Evolutionary conservation across 352 stramenopile genomes (phyloP).

Genomic region (Pythium oligandrum): DNA sequence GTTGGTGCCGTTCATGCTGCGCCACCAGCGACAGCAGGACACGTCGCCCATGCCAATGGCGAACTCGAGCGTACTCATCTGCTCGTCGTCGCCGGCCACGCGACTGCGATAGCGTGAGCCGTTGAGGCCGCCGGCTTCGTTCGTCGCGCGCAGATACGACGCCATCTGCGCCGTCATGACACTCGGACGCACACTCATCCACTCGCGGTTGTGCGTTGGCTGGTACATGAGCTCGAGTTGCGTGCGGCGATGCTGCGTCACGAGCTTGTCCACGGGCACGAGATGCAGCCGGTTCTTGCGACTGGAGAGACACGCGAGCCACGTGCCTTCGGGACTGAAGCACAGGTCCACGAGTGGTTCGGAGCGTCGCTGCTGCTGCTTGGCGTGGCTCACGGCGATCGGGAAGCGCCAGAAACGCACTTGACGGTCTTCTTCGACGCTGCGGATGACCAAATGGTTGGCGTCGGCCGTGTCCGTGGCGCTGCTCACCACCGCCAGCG

Average conservation of each 20-base stretch:
- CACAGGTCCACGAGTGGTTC: conserved; percentile 65
- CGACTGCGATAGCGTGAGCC: conserved; percentile 78
- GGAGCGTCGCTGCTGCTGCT: conserved; percentile 39
- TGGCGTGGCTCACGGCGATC: conserved; percentile 48
- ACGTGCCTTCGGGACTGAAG: conserved; percentile 84
- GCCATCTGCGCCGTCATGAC: conserved; percentile 82
- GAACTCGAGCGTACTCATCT: conserved; percentile 86
- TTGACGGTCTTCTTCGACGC: conserved; percentile 68
- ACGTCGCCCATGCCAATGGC: conserved; percentile 57
- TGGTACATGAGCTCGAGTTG: conserved; percentile 55
- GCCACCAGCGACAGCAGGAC: conserved; percentile 76
- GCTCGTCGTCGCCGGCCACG: conserved; percentile 71
- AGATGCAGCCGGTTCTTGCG: conserved; percentile 78
- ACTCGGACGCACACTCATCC: conserved; percentile 64
- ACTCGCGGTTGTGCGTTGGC: conserved; percentile 50
- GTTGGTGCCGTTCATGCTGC: conserved; percentile 75
- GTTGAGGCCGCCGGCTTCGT: conserved; percentile 74
- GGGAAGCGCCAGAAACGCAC: conserved; percentile 69
- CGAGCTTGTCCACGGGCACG: conserved; percentile 57
- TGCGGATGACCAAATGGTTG: conserved; percentile 66
- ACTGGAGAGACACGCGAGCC: conserved; percentile 68
- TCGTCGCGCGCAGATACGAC: conserved; percentile 77
- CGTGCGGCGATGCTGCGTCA: conserved; percentile 46
- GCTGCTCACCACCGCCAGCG: conserved; percentile 41
- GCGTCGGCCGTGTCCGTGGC: conserved; percentile 3